phyloP scores from a whole-genome alignment of 139 green algal species.

The Spirogloea muscicola region DNA sequence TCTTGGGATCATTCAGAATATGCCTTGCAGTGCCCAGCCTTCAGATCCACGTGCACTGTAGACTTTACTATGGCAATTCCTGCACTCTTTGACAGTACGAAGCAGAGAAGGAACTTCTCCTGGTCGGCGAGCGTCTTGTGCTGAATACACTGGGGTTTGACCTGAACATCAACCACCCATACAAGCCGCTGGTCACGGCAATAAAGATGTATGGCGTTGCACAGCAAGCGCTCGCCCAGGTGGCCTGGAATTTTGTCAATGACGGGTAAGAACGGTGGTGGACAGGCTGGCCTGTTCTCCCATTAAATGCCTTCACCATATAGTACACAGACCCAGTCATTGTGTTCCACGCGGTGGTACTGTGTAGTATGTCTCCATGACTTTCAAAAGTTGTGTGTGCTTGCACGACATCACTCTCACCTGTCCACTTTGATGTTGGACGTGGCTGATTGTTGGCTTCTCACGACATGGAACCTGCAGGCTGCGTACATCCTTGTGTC shows the following conservation, averaged over 20 bases:
- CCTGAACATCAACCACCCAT: conserved; percentile 54
- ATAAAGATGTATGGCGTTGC: conserved; percentile 32
- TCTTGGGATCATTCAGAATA: no score
- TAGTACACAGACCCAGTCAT: no score
- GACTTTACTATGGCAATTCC: no score
- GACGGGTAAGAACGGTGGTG: conserved; percentile 46
- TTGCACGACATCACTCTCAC: no score
- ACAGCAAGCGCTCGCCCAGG: conserved; percentile 45
- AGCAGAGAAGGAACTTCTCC: conserved; percentile 43
- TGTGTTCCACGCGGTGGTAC: no score
- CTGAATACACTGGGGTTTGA: conserved; percentile 55
- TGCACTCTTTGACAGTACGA: no score
- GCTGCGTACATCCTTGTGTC: conserved; percentile 50
- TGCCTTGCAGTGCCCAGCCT: no score
- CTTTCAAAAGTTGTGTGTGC: no score
- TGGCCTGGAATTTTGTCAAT: conserved; percentile 60
- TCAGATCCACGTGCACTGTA: no score
- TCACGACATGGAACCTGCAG: conserved; percentile 25
- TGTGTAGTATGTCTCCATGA: no score
- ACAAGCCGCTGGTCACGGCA: conserved; percentile 47
- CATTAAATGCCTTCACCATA: background rate
- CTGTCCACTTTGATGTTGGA: no score
- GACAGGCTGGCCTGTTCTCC: background rate
- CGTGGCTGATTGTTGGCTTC: no score
- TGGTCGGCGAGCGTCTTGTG: conserved; percentile 50